These are phyloP conservation scores for Umbilicaria muhlenbergii DNA, from an alignment of 495 filamentous ascomycete species.

Conservation along the genomic window DNA sequence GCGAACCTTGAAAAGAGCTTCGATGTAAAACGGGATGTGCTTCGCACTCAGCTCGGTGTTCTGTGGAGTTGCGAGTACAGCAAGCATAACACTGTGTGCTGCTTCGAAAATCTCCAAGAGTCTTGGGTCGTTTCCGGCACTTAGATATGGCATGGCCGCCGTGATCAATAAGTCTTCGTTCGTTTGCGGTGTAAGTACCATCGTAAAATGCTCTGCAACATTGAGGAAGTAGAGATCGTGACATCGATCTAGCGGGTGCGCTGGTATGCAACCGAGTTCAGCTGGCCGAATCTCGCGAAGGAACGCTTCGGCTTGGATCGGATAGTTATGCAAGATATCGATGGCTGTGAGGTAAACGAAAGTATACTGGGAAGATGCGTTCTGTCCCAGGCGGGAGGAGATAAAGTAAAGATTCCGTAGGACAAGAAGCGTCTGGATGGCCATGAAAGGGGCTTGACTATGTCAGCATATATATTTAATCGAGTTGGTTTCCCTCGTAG, in stretches of 20 bases:
- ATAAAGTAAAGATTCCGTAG: slow-evolving; percentile 82
- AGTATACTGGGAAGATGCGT: slow-evolving; percentile 61
- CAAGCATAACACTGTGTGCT: slow-evolving; percentile 74
- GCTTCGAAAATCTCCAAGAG: slow-evolving; percentile 77
- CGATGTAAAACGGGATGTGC: slow-evolving; percentile 74
- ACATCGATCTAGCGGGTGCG: slow-evolving; percentile 60
- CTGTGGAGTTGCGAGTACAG: slow-evolving; percentile 64
- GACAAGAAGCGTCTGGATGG: slow-evolving; percentile 59
- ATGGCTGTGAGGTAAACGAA: slow-evolving; percentile 84
- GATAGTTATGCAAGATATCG: slow-evolving; percentile 67
- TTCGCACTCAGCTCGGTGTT: slow-evolving; percentile 54
- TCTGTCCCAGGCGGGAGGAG: slow-evolving; percentile 58
- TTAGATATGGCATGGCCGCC: slow-evolving; percentile 64
- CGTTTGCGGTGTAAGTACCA: slow-evolving; percentile 43
- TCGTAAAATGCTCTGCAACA: slow-evolving; percentile 69
- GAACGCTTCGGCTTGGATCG: slow-evolving; percentile 52
- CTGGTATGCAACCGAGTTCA: slow-evolving; percentile 47
- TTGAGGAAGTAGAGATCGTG: slow-evolving; percentile 89
- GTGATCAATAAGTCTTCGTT: slow-evolving; percentile 62
- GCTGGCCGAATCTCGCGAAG: slow-evolving; percentile 44
- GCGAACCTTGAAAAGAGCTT: slow-evolving; percentile 58
- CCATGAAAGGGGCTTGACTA: slow-evolving; percentile 44
- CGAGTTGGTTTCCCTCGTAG: neutral
- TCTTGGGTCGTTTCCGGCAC: slow-evolving; percentile 41
- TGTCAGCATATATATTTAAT: slow-evolving; percentile 2